A percentile compares a stretch with the other conserved stretches of the same genome.
Evolutionary conservation across 768 basidiomycete genomes (phyloP).

Genomic region (Mycena floridula): DNA sequence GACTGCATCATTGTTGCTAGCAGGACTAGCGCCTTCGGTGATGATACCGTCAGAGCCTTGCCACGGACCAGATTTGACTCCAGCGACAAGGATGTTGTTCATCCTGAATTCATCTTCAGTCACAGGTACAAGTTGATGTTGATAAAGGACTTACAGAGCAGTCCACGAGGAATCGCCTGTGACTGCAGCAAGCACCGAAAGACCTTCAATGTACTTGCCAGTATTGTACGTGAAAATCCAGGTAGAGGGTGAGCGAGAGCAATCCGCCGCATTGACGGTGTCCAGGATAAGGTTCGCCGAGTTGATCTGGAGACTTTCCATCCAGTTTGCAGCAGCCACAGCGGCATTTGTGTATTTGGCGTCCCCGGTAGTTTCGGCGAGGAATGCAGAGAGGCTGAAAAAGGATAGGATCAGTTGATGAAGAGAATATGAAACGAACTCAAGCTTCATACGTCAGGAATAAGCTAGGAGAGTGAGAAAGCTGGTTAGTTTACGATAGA

Average conservation of each 20-base stretch:
- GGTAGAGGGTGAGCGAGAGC: slow-evolving; percentile 34
- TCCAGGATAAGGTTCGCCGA: slow-evolving; percentile 37
- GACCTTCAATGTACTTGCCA: slow-evolving; percentile 49
- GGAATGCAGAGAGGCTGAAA: slow-evolving; percentile 45
- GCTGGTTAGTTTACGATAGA: no score
- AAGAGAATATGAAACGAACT: no score
- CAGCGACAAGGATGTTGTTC: slow-evolving; percentile 28
- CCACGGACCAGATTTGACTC: slow-evolving; percentile 39
- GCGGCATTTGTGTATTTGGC: slow-evolving; percentile 42
- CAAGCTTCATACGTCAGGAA: slow-evolving; percentile 16
- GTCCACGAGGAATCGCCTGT: slow-evolving; percentile 37
- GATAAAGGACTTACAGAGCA: slow-evolving; percentile 29
- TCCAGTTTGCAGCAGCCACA: slow-evolving; percentile 41
- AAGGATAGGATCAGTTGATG: no score
- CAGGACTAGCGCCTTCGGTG: no score
- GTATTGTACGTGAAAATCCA: no score
- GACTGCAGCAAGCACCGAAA: slow-evolving; percentile 36
- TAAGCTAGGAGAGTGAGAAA: slow-evolving; percentile 30
- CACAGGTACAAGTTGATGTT: slow-evolving; percentile 1
- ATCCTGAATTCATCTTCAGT: slow-evolving; percentile 21
- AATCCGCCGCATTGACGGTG: slow-evolving; percentile 39
- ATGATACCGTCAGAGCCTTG: slow-evolving; percentile 44
- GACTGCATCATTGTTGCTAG: slow-evolving; percentile 36
- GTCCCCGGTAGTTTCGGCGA: slow-evolving; percentile 39
- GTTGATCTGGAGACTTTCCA: slow-evolving; percentile 40